Evolutionary conservation across 371 early-diverging fungal genomes (phyloP).

Genomic region (Fennellomyces sp.): DNA sequence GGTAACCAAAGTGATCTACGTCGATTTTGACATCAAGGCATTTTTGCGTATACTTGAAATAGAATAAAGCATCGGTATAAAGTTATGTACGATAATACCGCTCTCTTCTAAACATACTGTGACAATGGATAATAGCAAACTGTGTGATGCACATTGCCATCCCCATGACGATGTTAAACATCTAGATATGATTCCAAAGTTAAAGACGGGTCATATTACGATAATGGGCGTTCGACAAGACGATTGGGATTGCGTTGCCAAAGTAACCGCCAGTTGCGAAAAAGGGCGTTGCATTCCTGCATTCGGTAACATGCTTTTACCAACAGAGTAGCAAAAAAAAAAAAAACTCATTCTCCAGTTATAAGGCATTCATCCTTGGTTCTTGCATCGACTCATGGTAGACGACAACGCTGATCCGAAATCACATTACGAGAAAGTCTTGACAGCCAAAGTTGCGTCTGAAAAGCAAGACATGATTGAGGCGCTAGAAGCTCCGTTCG

Average conservation of each 20-base stretch:
- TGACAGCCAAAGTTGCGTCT: constrained; percentile 15
- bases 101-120: too few relatives aligned
- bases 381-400: constrained; percentile 28
- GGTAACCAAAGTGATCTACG: too few relatives aligned
- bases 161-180: constrained; percentile 44
- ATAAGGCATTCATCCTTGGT: constrained; percentile 54
- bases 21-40: too few relatives aligned
- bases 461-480: constrained; percentile 33
- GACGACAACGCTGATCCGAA: constrained; percentile 12
- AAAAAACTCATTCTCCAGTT: neutral
- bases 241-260: constrained; percentile 46
- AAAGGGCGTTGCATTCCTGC: constrained; percentile 34
- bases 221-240: constrained; percentile 53
- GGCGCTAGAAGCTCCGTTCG: constrained; percentile 22
- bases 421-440: constrained; percentile 27
- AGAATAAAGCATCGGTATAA: neutral
- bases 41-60: neutral
- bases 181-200: constrained; percentile 24
- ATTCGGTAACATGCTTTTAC: constrained; percentile 31
- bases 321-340: neutral
- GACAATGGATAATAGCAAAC: neutral
- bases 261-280: constrained; percentile 24
- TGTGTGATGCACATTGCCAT: constrained; percentile 55
- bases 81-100: too few relatives aligned
- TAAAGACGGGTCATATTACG: constrained; percentile 47